phyloP scores from a whole-genome alignment of 1,284 basidiomycete species.

The Tilletiopsis washingtonensis region DNA sequence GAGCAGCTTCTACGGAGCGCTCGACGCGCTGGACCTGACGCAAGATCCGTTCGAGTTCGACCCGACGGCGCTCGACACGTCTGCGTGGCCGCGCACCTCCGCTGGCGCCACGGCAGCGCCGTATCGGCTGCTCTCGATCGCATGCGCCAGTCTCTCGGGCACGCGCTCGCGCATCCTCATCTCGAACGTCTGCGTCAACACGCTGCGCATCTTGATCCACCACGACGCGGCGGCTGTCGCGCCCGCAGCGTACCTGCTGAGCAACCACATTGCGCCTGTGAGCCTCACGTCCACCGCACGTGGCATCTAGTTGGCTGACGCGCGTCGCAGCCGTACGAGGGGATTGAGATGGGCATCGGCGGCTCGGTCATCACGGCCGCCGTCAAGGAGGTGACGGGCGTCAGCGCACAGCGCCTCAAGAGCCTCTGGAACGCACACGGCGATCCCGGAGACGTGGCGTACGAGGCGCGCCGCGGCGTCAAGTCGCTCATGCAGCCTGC shows the following conservation, averaged over 20 bases:
- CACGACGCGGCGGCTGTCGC: conserved; percentile 66
- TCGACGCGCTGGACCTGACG: conserved; percentile 31
- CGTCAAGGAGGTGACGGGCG: conserved; percentile 72
- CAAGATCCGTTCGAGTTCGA: conserved; percentile 45
- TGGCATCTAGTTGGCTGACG: no score
- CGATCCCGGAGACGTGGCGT: conserved; percentile 45
- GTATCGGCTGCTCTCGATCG: conserved; percentile 71
- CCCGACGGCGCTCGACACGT: conserved; percentile 24
- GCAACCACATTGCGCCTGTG: conserved; percentile 69
- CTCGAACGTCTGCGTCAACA: conserved; percentile 70
- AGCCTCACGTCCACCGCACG: neutral
- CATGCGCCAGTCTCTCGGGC: conserved; percentile 63
- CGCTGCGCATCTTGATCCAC: conserved; percentile 62
- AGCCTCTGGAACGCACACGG: conserved; percentile 50
- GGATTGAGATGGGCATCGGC: conserved; percentile 49
- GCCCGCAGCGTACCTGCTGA: conserved; percentile 78
- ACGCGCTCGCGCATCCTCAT: conserved; percentile 79
- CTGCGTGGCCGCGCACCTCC: conserved; percentile 24
- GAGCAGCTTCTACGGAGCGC: conserved; percentile 29
- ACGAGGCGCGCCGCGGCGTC: conserved; percentile 38
- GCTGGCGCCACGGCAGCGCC: conserved; percentile 52
- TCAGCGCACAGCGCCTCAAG: conserved; percentile 61
- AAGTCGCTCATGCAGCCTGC: conserved; percentile 35
- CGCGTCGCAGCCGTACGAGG: conserved; percentile 40
- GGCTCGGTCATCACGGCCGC: conserved; percentile 66